Evolutionary conservation across 495 filamentous ascomycete genomes (phyloP), one percentile per base, ranked within the genome.

Genomic region (Aspergillus haitiensis): DNA sequence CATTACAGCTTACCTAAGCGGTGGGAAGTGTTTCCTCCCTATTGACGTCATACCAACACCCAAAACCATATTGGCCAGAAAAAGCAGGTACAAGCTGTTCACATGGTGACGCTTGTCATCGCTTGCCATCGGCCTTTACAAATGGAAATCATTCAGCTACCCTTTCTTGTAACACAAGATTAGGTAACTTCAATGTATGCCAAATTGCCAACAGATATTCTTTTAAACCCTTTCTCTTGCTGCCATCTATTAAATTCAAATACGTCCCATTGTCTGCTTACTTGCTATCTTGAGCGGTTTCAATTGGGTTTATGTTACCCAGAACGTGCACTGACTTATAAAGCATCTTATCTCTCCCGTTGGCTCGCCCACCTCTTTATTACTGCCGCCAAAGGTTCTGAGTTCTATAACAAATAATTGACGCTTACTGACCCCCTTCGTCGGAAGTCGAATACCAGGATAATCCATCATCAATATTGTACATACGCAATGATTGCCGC

Each of bases 401-500:
- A 27, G 1, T 27, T 27, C 21, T 1, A 27, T 27, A n/a, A 40
- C 0, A n/a, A n/a, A 40, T 11, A 40, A 40, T 40, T 40, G 37
- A 40, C n/a, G 7, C 3, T 40, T 47, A 47, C n/a, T 18, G 9
- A 47, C 44, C 10, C 44, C 21, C 21, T 27, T 27, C n/a, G 7
- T 1, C 13, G 15, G 44, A 47, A 18, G 10, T 47, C 27, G 6
- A 21, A 47, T 16, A 16, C 12, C 21, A 3, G 21, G 15, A 47
- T 7, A 47, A 18, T 18, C 44, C 15, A 6, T 21, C n/a, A 16
- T 47, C n/a, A 47, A 7, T 8, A 47, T 47, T 16, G 21, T 27
- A 27, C 21, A 27, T 27, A 27, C 21, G 21, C 21, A 27, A 77
- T 77, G 74, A 77, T 75, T 61, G 71, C 74, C 46, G 69, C 69